phyloP scores from a whole-genome alignment of 2,329 filamentous ascomycete genomes.

The Lizonia empirigonia region DNA sequence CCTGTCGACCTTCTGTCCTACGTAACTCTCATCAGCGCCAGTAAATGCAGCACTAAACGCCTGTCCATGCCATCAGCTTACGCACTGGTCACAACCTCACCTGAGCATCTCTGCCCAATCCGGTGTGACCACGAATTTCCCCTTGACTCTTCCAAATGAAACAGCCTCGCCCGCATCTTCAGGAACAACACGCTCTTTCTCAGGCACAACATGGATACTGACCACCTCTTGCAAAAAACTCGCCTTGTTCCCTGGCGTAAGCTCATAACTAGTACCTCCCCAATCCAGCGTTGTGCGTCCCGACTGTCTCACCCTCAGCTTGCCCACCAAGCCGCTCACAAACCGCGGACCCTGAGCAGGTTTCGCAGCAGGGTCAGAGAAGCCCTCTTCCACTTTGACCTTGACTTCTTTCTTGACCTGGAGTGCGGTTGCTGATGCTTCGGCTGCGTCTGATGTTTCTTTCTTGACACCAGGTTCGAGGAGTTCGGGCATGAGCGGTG shows the following conservation, averaged over 20 bases:
- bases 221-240: constrained; percentile 67
- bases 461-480: constrained; percentile 47
- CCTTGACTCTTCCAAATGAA: constrained; percentile 66
- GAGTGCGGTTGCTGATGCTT: constrained; percentile 15
- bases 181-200: constrained; percentile 43
- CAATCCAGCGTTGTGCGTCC: constrained; percentile 67
- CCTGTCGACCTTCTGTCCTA: neutral
- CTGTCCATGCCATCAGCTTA: neutral
- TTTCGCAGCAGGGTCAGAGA: constrained; percentile 24
- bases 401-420: constrained; percentile 27
- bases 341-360: constrained; percentile 42
- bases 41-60: constrained; percentile 3
- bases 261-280: constrained; percentile 64
- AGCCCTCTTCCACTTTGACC: constrained; percentile 42
- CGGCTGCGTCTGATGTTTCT: constrained; percentile 29
- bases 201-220: constrained; percentile 34
- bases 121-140: constrained; percentile 67
- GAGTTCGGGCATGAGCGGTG: constrained; percentile 65
- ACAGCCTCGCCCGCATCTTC: constrained; percentile 54
- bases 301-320: constrained; percentile 65
- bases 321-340: constrained; percentile 63
- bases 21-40: neutral
- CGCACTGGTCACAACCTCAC: neutral
- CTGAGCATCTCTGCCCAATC: constrained; percentile 62
- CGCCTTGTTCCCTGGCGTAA: constrained; percentile 62